Percentiles rank a stretch among this genome's conserved stretches.
These are phyloP conservation scores for Durotheca rogersii DNA, from an alignment of 495 filamentous ascomycete species.

Conservation along the genomic window DNA sequence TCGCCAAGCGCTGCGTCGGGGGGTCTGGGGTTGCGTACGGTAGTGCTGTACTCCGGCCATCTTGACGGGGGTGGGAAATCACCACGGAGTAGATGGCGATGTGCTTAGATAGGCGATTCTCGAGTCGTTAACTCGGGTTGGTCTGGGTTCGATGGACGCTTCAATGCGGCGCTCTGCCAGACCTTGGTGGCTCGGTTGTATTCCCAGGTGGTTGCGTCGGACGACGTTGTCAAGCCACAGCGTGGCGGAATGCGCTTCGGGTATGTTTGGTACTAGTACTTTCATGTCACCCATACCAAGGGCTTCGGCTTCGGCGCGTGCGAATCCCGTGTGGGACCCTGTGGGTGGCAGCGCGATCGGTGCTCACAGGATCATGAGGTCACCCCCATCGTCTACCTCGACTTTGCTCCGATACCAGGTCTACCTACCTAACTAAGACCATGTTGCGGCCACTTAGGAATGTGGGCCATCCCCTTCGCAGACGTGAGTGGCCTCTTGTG, in stretches of 20 bases:
- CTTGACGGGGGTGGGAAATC: conserved; percentile 30
- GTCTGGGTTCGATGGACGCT: conserved; percentile 15
- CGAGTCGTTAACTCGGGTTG: conserved; percentile 6
- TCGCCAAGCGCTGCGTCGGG: conserved; percentile 8
- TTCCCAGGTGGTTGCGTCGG: too few relatives aligned
- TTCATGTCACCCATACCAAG: neutral
- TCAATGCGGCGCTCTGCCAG: conserved; percentile 18
- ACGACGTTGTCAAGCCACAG: conserved; percentile 8
- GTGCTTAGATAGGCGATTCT: conserved; percentile 11
- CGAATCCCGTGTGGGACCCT: too few relatives aligned
- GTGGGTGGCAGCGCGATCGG: too few relatives aligned
- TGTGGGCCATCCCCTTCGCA: too few relatives aligned
- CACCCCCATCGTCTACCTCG: too few relatives aligned
- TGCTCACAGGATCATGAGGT: too few relatives aligned
- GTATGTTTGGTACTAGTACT: neutral
- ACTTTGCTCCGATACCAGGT: too few relatives aligned
- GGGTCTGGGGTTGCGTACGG: conserved; percentile 34
- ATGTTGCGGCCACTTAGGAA: too few relatives aligned
- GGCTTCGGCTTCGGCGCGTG: too few relatives aligned
- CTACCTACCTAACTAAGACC: too few relatives aligned
- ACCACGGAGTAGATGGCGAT: conserved; percentile 7
- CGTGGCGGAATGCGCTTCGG: conserved; percentile 8
- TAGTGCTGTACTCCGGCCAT: conserved; percentile 48
- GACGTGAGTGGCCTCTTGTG: too few relatives aligned
- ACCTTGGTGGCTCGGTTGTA: neutral